Evolutionary conservation across 2,329 filamentous ascomycete species (phyloP).

Genomic region (Beauveria sp.): DNA sequence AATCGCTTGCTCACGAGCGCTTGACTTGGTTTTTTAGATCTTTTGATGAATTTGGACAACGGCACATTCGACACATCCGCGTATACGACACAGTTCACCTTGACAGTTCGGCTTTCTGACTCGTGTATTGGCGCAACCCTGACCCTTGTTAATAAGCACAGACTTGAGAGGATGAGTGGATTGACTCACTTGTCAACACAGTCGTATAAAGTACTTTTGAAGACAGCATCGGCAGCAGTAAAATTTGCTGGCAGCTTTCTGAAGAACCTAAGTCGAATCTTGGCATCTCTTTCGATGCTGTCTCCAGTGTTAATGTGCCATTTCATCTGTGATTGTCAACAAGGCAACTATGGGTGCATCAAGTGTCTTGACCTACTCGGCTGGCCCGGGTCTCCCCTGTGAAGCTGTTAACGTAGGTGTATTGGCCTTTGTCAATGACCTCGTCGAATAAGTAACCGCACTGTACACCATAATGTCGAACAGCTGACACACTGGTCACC

Average conservation of each 20-base stretch:
- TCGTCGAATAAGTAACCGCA: neutral
- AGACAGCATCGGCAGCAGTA: neutral
- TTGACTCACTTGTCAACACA: neutral
- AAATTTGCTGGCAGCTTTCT: neutral
- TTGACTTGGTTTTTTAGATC: too few relatives aligned
- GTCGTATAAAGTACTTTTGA: neutral
- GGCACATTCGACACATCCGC: neutral
- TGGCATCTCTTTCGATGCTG: constrained; percentile 11
- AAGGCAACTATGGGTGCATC: too few relatives aligned
- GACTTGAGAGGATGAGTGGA: neutral
- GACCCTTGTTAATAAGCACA: neutral
- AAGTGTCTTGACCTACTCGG: neutral
- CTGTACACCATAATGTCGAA: constrained; percentile 9
- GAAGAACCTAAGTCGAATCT: constrained; percentile 4
- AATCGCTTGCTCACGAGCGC: too few relatives aligned
- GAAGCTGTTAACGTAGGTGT: accelerated
- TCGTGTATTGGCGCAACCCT: neutral
- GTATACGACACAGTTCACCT: neutral
- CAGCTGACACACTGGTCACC: constrained; percentile 12
- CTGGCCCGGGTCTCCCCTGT: accelerated
- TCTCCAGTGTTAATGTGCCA: constrained; percentile 16
- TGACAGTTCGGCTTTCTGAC: neutral
- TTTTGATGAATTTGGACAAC: neutral
- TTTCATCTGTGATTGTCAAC: constrained; percentile 11
- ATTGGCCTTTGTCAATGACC: neutral